Percentiles rank a stretch among this genome's conserved stretches.
These are phyloP conservation scores for Lactarius deliciosus DNA, from an alignment of 768 basidiomycete genomes.

Conservation along the genomic window DNA sequence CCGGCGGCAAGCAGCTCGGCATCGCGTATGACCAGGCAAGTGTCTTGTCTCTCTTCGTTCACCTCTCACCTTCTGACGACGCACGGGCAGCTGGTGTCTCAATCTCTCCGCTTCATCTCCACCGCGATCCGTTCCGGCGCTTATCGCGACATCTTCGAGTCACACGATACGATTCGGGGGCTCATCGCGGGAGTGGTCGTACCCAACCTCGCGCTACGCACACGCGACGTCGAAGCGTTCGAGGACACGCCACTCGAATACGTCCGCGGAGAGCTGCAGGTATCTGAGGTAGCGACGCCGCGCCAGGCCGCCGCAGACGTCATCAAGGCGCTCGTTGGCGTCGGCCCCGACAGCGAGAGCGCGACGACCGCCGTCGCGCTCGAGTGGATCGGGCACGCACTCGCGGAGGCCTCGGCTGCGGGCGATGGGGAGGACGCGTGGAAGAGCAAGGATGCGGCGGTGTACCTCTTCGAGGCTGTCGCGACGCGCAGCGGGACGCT, in stretches of 20 bases:
- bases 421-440: conserved; percentile 63
- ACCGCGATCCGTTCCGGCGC: conserved; percentile 87
- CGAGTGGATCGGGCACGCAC: conserved; percentile 75
- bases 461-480: conserved; percentile 91
- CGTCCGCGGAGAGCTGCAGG: conserved; percentile 47
- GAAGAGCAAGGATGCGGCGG: conserved; percentile 92
- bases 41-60: background rate
- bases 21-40: conserved; percentile 71
- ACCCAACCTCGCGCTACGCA: conserved; percentile 87
- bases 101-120: conserved; percentile 87
- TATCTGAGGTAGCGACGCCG: conserved; percentile 77
- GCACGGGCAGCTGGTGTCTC: conserved; percentile 70
- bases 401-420: conserved; percentile 58
- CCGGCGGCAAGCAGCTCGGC: conserved; percentile 63
- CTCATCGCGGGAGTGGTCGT: conserved; percentile 89
- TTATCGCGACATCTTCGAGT: conserved; percentile 78
- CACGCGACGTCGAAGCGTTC: conserved; percentile 92
- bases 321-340: conserved; percentile 83
- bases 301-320: conserved; percentile 94
- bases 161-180: conserved; percentile 74
- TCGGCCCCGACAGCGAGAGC: conserved; percentile 69
- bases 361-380: conserved; percentile 81
- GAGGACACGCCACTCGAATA: conserved; percentile 97
- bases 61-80: conserved; percentile 29
- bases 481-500: conserved; percentile 87